These are phyloP conservation scores for Boletus insuetus DNA, from an alignment of 768 basidiomycete species.

Conservation along the genomic window DNA sequence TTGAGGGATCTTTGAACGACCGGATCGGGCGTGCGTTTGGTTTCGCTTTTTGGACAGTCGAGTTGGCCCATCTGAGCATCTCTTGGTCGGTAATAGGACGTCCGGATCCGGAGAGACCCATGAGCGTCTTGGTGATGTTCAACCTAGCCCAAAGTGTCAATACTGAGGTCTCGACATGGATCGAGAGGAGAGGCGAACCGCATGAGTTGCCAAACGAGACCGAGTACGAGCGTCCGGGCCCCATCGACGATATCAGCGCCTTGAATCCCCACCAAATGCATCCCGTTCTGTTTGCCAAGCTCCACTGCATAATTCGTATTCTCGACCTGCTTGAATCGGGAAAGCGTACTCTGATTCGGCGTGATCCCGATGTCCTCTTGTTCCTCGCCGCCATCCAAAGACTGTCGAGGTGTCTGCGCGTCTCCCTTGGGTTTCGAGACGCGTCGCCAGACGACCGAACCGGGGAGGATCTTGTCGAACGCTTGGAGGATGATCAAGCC, in stretches of 20 bases:
- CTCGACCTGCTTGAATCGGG: constrained; percentile 96
- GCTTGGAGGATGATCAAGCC: constrained; percentile 91
- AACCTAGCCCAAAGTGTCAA: constrained; percentile 41
- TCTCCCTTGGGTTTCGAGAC: constrained; percentile 86
- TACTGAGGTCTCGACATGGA: too few species aligned
- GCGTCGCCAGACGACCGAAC: constrained; percentile 90
- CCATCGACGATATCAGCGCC: constrained; percentile 97
- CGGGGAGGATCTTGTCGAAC: constrained; percentile 93
- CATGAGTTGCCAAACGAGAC: constrained; percentile 98
- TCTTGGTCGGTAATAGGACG: constrained; percentile 87
- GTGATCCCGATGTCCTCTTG: constrained; percentile 80
- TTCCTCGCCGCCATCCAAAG: constrained; percentile 50
- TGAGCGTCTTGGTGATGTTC: constrained; percentile 90
- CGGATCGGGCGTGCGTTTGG: constrained; percentile 62
- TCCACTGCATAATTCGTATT: constrained; percentile 98
- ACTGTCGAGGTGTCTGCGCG: constrained; percentile 39
- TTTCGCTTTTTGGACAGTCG: constrained; percentile 74
- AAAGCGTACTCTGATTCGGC: constrained; percentile 80
- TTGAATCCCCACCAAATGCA: constrained; percentile 97
- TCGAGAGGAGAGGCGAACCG: constrained; percentile 45
- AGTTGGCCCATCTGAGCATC: constrained; percentile 95
- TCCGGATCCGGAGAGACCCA: constrained; percentile 65
- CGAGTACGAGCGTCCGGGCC: constrained; percentile 88
- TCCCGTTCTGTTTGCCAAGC: constrained; percentile 85
- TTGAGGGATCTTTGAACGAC: constrained; percentile 90